Conservation (phyloP, 805 yeast species). For the Metschnikowia rubicola region DNA sequence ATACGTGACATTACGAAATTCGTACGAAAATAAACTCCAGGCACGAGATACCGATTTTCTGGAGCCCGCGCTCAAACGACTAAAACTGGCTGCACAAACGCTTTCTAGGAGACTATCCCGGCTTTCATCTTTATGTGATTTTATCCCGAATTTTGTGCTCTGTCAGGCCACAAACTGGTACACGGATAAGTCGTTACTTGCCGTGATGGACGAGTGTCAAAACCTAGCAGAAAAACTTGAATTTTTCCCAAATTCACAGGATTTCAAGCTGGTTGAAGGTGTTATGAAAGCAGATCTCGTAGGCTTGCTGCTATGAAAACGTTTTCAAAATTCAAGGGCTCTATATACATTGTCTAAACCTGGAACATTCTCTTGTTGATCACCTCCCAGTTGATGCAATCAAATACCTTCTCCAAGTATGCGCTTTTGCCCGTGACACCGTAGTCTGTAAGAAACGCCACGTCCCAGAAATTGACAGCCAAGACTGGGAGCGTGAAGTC, state of each 20-base stretch:
- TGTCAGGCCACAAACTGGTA: slow-evolving; percentile 38
- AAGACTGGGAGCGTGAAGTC: slow-evolving; percentile 74
- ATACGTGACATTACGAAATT: slow-evolving; percentile 13
- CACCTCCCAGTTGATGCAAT: slow-evolving; percentile 80
- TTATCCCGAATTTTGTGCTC: slow-evolving; percentile 31
- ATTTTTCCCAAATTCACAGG: not conserved
- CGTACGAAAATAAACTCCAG: slow-evolving; percentile 7
- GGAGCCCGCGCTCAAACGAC: slow-evolving; percentile 19
- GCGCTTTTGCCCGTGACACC: slow-evolving; percentile 71
- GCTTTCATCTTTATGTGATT: slow-evolving; percentile 21
- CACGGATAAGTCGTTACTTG: slow-evolving; percentile 25
- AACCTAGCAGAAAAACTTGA: slow-evolving; percentile 16
- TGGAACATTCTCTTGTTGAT: slow-evolving; percentile 51
- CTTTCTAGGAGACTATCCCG: slow-evolving; percentile 4
- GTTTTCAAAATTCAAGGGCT: not conserved
- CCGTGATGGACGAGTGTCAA: slow-evolving; percentile 29
- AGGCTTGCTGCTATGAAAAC: not conserved
- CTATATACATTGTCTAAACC: slow-evolving; percentile 21
- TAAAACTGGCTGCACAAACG: slow-evolving; percentile 2
- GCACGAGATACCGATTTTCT: slow-evolving; percentile 5
- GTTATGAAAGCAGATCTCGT: slow-evolving; percentile 1
- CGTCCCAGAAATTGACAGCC: slow-evolving; percentile 83
- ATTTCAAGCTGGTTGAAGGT: slow-evolving; percentile 2
- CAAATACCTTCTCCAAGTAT: slow-evolving; percentile 73
- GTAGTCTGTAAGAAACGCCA: slow-evolving; percentile 80